Evolutionary conservation across 140 eudicot species (phyloP), one percentile per base, ranked within the genome.

Genomic region (Bidens hawaiensis): DNA sequence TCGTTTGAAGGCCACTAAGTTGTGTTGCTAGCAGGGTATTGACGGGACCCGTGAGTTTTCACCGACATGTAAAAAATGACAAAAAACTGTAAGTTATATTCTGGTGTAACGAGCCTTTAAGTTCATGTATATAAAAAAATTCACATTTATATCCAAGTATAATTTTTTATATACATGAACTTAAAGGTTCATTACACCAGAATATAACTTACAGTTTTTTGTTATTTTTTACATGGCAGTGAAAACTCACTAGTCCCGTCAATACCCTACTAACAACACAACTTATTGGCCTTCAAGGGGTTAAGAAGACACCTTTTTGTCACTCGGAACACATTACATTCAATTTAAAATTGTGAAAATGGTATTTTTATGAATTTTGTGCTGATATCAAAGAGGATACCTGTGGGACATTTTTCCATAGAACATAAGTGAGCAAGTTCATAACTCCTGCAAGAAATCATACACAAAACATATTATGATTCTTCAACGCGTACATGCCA

Each of bases 381-480:
- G 24, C 4, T 4, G 5, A 45, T 45, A 2, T 45, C 2, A 45
- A 16, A 45, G 7, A 22, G 19, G 18, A 25, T 74, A 90, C 97
- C 96, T 91, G 99, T 54, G 95, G 99, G 48, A 93, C 84, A 42
- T 85, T 88, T 79, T 93, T 93, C 99, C 99, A 93, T 0, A 93
- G 50, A 24, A 82, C 17, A 60, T 54, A 78, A 41, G 95, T 82
- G 45, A 81, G 60, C 28, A 80, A 3, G 87, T 70, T 74, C 71
- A 87, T 10, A 48, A 80, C 10, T 67, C 80, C 98, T 87, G 85
- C 72, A 16, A 46, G 24, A 64, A 42, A 63, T 28, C 18, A 62
- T 11, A 25, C 18, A 13, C 2, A 23, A 24, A 16, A 17, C 45
- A 74, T 6, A 25, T 21, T 36, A 65, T 33, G 7, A 0, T 6